Evolutionary conservation across 306 rosid species (phyloP), one percentile per base, ranked within the genome.

Genomic region (Vigna mungo): DNA sequence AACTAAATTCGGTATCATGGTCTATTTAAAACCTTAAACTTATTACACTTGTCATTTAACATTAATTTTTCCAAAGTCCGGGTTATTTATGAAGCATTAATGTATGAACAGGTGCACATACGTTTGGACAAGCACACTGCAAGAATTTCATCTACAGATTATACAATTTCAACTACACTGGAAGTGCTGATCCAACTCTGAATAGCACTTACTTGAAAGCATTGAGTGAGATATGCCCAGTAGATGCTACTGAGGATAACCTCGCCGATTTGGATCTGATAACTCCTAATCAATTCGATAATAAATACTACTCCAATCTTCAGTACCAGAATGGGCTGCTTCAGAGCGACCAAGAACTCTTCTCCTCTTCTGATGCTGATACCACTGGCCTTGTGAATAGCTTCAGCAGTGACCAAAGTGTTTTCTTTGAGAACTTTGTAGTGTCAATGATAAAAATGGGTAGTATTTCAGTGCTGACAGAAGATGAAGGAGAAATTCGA

Each of bases 101-200:
- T 25, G 15, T 13, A 27, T 61, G n/a, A 21, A 17, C n/a, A 25
- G 88, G 85, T 54, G 88, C 88, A 17, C 85, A 85, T 68, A 78
- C 88, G 2, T 62, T 85, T 47, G 85, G 88, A 39, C 78, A 72
- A 61, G 78, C 84, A 7, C 59, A 41, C 1, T 85, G 85, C 30
- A 6, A 64, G 0, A 25, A 4, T 7, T 74, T 82, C 7, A 1
- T 1, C 13, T 0, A 39, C 7, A 71, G 86, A 51, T 49, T 82
- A 36, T 85, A 78, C 72, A 49, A 78, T 20, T 78, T 83, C 69
- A 73, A 5, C 10, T 12, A 6, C n/a, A 83, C 80, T 27, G 68
- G 68, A 5, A 66, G 16, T 10, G 63, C 83, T 1, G 80, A 78
- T 74, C 80, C 83, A 66, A 78, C 80, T 32, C 41, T 83, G 10